Conservation (phyloP, 805 yeast genomes). For the Lachancea mirantina region DNA sequence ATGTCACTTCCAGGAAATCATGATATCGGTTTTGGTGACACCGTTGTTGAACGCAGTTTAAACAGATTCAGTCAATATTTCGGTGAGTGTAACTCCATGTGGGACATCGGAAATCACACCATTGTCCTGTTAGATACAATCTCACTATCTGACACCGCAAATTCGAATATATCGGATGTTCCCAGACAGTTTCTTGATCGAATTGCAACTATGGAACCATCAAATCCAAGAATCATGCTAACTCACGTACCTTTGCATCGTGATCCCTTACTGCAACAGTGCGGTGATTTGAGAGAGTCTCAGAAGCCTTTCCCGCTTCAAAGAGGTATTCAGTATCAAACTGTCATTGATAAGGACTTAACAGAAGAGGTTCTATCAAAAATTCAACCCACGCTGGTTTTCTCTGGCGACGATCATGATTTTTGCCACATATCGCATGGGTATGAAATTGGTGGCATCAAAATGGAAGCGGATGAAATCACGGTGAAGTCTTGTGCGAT, state of each 20-base stretch:
- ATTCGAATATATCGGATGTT: slow-evolving; percentile 37
- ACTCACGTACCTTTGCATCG: slow-evolving; percentile 87
- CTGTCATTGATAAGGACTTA: slow-evolving; percentile 62
- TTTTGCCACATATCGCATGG: slow-evolving; percentile 72
- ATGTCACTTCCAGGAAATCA: slow-evolving; percentile 83
- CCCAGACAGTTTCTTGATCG: slow-evolving; percentile 48
- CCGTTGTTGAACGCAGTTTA: slow-evolving; percentile 48
- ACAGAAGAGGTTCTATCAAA: slow-evolving; percentile 51
- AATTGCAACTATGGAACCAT: slow-evolving; percentile 27
- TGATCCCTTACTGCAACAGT: slow-evolving; percentile 49
- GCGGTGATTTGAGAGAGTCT: slow-evolving; percentile 78
- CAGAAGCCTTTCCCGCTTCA: slow-evolving; percentile 55
- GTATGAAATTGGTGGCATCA: slow-evolving; percentile 20
- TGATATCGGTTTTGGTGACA: slow-evolving; percentile 88
- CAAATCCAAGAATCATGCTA: slow-evolving; percentile 57
- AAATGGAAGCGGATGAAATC: slow-evolving; percentile 51
- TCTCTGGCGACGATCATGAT: slow-evolving; percentile 97
- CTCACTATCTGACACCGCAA: slow-evolving; percentile 57
- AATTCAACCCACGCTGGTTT: slow-evolving; percentile 60
- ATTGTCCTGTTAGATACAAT: slow-evolving; percentile 76
- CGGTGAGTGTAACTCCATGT: slow-evolving; percentile 56
- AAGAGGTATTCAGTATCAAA: slow-evolving; percentile 82
- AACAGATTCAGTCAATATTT: slow-evolving; percentile 63
- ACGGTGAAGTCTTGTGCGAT: slow-evolving; percentile 86
- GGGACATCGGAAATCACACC: slow-evolving; percentile 61